A percentile compares a stretch with the other conserved stretches of the same genome.
phyloP scores from a whole-genome alignment of 805 yeast species.

The Candida broadrunensis region DNA sequence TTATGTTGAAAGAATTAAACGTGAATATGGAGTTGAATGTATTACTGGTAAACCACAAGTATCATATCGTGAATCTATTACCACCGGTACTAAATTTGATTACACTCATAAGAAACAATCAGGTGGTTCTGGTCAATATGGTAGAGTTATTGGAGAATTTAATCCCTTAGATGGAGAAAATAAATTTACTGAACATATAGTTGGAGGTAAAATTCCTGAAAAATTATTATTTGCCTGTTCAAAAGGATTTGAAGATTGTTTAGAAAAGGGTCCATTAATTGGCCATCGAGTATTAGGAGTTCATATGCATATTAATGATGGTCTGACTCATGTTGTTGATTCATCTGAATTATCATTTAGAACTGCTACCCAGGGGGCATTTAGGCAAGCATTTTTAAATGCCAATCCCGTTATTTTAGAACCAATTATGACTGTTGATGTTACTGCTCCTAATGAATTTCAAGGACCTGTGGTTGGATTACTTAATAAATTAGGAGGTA shows the following conservation, averaged over 20 bases:
- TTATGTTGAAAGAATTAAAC: constrained; percentile 95
- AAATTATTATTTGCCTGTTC: constrained; percentile 91
- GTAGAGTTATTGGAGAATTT: constrained; percentile 87
- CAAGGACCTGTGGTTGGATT: constrained; percentile 92
- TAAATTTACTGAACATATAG: constrained; percentile 79
- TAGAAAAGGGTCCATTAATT: constrained; percentile 93
- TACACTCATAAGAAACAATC: constrained; percentile 96
- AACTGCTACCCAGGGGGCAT: constrained; percentile 88
- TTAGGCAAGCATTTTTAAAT: constrained; percentile 82
- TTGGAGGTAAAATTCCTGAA: constrained; percentile 96
- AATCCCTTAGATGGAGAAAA: constrained; percentile 65
- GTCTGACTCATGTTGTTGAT: constrained; percentile 96
- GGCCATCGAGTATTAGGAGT: constrained; percentile 95
- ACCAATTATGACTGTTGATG: constrained; percentile 92
- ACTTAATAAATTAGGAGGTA: constrained; percentile 87
- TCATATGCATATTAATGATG: constrained; percentile 91
- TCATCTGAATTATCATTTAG: constrained; percentile 94
- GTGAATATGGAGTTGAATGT: constrained; percentile 96
- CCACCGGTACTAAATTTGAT: constrained; percentile 73
- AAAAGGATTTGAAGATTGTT: constrained; percentile 91
- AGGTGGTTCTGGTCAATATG: constrained; percentile 99
- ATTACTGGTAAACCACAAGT: constrained; percentile 97
- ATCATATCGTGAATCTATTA: constrained; percentile 92
- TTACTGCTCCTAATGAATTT: constrained; percentile 94
- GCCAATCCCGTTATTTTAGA: constrained; percentile 88